These are phyloP conservation scores for Pontederia paniculata DNA, from an alignment of 176 grass and related monocot genomes.

Conservation along the genomic window DNA sequence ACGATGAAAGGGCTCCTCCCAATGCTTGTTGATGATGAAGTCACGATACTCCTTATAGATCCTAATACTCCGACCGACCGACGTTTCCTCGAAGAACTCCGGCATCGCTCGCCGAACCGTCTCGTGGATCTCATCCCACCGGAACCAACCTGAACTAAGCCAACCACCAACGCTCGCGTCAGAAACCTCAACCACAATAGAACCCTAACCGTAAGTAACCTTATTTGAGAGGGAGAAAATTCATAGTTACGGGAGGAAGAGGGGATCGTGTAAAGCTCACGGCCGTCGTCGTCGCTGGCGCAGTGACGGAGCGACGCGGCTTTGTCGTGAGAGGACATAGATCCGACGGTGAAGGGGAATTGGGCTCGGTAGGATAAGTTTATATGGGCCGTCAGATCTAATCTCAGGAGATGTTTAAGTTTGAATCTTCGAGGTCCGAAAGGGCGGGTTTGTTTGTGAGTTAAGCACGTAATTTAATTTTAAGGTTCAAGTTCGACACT, in stretches of 20 bases:
- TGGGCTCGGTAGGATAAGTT: too few species aligned
- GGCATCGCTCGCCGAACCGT: slow-evolving; percentile 52
- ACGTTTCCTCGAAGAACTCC: slow-evolving; percentile 86
- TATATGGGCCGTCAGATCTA: too few species aligned
- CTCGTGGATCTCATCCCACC: slow-evolving; percentile 90
- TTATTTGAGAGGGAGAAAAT: background rate
- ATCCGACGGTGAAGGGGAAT: too few species aligned
- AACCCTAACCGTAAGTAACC: slow-evolving; percentile 1
- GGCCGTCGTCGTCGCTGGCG: slow-evolving; percentile 10
- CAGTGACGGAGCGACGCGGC: too few species aligned
- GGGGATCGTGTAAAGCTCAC: slow-evolving; percentile 66
- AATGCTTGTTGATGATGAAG: slow-evolving; percentile 76
- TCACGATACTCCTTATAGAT: slow-evolving; percentile 96
- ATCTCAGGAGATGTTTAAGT: too few species aligned
- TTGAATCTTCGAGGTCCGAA: too few species aligned
- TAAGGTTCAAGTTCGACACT: too few species aligned
- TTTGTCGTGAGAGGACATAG: too few species aligned
- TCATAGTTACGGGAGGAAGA: slow-evolving; percentile 25
- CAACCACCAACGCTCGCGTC: too few species aligned
- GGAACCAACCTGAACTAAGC: slow-evolving; percentile 62
- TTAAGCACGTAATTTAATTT: too few species aligned
- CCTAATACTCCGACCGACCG: slow-evolving; percentile 67
- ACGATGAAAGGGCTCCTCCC: slow-evolving; percentile 73
- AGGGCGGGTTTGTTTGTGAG: too few species aligned
- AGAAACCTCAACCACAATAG: slow-evolving; percentile 1